Evolutionary conservation across 169 alveolate genomes (phyloP).

Genomic region (Amoebophrya sp.): DNA sequence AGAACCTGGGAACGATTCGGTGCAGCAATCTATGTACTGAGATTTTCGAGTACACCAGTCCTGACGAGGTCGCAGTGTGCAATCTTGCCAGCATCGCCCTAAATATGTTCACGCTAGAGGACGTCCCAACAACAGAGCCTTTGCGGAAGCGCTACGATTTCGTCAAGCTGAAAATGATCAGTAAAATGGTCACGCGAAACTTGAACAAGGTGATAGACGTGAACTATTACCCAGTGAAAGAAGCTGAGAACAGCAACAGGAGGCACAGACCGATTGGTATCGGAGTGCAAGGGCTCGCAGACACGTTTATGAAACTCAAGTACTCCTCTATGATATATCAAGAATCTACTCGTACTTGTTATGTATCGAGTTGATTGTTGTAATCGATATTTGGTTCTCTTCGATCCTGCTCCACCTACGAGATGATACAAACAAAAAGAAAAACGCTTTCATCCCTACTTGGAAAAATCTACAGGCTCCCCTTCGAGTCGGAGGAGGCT

Average conservation of each 20-base stretch:
- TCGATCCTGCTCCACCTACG: background rate
- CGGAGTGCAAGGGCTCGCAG: conserved; percentile 97
- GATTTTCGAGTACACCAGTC: conserved; percentile 90
- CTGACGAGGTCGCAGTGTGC: conserved; percentile 98
- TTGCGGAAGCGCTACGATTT: conserved; percentile 51
- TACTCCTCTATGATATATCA: background rate
- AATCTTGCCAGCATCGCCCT: conserved; percentile 94
- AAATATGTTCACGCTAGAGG: conserved; percentile 61
- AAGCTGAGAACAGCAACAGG: conserved; percentile 83
- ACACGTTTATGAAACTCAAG: conserved; percentile 79
- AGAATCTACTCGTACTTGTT: background rate
- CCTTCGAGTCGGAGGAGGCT: conserved; percentile 92
- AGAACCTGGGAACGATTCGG: conserved; percentile 90
- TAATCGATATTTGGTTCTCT: background rate
- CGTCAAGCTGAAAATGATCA: conserved; percentile 53
- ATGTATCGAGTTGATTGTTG: background rate
- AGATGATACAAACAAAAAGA: background rate
- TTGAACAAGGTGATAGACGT: conserved; percentile 90
- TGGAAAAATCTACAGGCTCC: conserved; percentile 92
- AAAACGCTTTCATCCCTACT: background rate
- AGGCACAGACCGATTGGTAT: conserved; percentile 98
- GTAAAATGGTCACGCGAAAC: conserved; percentile 77
- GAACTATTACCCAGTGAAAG: conserved; percentile 90
- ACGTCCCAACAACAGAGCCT: conserved; percentile 36
- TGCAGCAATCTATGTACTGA: conserved; percentile 94